Base-by-base conservation (phyloP, 2,329 filamentous ascomycete species). In the Exophiala viscosa region DNA sequence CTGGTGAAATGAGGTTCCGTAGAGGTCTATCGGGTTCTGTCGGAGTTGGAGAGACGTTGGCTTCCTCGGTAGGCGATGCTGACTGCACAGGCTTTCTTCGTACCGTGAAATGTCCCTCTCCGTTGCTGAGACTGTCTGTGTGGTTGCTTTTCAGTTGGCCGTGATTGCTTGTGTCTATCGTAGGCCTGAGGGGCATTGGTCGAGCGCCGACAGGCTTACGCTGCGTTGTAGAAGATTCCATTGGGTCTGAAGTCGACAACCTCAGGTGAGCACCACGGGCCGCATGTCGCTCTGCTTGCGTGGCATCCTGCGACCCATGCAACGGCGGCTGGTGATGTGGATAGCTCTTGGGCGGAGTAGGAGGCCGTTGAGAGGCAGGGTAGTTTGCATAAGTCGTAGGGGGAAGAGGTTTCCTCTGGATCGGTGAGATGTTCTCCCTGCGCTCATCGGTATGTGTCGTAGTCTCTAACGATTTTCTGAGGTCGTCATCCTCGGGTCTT, bases 401-500 rank as follows among this genome's bases (percentile, higher is more conserved):
- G 23, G 61, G 61, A 34, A 63, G 48, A 48, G 62, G 62, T 43
- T 64, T 64, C 15, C 61, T 58, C 44, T 53, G 55, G 33, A 64
- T 59, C 11, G 59, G 47, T 5, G 47, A 28, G 46, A 50, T 35
- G 15, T 45, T 34, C 18, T 36, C 36, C 40, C 23, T 43, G 45
- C 40, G 35, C 35, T 49, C 47, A 32, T 57, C 50, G 33, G 53
- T 44, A 3, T 28, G 17, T 11, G 45, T 66, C 50, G 73, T 67
- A 42, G 67, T 60, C 55, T 73, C 70, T 43, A 69, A 64, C 58
- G 70, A 65, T 44, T 70, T 63, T 13, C 73, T 64, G 17, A 75
- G 55, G 40, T 62, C 64, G 20, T 75, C 69, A 58, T 88, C 81
- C 35, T 82, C 76, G 3, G 82, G 80, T 1, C 79, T 76, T 54